A percentile compares a stretch with the other conserved stretches of the same genome.
These are phyloP conservation scores for Macadamia tetraphylla DNA, from an alignment of 164 flowering plant genomes.

Conservation along the genomic window DNA sequence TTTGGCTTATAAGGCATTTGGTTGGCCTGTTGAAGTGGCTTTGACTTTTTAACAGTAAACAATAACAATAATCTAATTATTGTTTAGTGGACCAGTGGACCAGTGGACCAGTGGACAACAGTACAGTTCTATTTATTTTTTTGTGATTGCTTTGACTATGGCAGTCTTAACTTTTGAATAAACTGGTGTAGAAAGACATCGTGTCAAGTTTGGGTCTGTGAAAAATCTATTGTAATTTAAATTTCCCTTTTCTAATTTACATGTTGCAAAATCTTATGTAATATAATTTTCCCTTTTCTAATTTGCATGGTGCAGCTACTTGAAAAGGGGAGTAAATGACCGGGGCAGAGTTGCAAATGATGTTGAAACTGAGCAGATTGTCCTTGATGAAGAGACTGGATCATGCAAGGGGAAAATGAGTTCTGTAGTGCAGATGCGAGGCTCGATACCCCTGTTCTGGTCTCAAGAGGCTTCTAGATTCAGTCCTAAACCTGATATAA, in stretches of 20 bases:
- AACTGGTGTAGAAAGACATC: too few species aligned
- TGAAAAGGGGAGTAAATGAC: conserved; percentile 98
- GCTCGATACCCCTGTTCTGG: conserved; percentile 99
- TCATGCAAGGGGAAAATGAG: conserved; percentile 91
- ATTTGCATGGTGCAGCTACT: conserved; percentile 45
- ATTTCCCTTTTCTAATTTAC: conserved; percentile 3
- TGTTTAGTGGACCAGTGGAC: too few species aligned
- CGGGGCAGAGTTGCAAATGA: conserved; percentile 97
- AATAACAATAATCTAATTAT: too few species aligned
- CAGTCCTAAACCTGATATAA: conserved; percentile 97
- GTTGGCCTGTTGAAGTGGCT: too few species aligned
- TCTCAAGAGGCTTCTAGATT: conserved; percentile 97
- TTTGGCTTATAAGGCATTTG: too few species aligned
- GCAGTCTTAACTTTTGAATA: too few species aligned
- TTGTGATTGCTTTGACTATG: too few species aligned
- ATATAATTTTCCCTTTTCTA: neutral
- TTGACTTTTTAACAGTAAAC: too few species aligned
- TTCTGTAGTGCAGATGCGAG: conserved; percentile 97
- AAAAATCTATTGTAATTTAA: too few species aligned
- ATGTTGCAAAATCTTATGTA: conserved; percentile 18
- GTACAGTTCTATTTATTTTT: too few species aligned
- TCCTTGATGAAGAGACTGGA: conserved; percentile 95
- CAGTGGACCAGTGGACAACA: too few species aligned
- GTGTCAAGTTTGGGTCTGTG: too few species aligned
- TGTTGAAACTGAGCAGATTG: conserved; percentile 97